These are phyloP conservation scores for Pleurotus cornucopiae DNA, from an alignment of 768 basidiomycete species.

Conservation along the genomic window DNA sequence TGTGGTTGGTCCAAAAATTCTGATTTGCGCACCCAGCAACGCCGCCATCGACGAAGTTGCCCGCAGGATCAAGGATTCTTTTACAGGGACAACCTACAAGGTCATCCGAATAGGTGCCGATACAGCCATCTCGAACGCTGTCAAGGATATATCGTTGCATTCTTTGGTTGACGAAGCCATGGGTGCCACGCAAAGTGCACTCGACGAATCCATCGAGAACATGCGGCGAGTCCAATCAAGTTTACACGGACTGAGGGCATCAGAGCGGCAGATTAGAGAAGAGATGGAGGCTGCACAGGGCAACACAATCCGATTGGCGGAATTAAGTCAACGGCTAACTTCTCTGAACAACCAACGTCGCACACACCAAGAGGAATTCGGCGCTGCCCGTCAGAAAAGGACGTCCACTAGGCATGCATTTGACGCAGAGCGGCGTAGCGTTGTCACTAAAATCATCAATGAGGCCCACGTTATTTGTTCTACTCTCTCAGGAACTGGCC, in stretches of 20 bases:
- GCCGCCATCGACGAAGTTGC: constrained; percentile 98
- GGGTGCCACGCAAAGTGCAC: constrained; percentile 34
- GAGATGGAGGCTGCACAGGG: constrained; percentile 61
- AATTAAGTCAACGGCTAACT: constrained; percentile 69
- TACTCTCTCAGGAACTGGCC: constrained; percentile 91
- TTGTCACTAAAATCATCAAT: constrained; percentile 69
- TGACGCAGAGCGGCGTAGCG: constrained; percentile 75
- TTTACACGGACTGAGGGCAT: constrained; percentile 65
- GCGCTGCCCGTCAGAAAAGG: constrained; percentile 77
- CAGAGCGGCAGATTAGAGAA: constrained; percentile 55
- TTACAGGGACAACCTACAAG: constrained; percentile 33
- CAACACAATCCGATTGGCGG: constrained; percentile 46
- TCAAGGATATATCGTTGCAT: constrained; percentile 86
- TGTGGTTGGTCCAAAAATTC: constrained; percentile 50
- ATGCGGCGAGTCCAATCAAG: constrained; percentile 43
- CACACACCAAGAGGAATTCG: constrained; percentile 61
- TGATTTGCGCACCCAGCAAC: constrained; percentile 96
- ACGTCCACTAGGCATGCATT: constrained; percentile 77
- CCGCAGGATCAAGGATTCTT: constrained; percentile 68
- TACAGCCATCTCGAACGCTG: constrained; percentile 67
- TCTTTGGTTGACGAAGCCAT: constrained; percentile 77
- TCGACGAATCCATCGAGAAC: constrained; percentile 41
- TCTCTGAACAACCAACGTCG: constrained; percentile 62
- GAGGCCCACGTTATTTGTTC: constrained; percentile 93
- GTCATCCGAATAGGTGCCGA: constrained; percentile 90